Conservation (phyloP, 2,329 filamentous ascomycete genomes). For the Penicillium sp. region DNA sequence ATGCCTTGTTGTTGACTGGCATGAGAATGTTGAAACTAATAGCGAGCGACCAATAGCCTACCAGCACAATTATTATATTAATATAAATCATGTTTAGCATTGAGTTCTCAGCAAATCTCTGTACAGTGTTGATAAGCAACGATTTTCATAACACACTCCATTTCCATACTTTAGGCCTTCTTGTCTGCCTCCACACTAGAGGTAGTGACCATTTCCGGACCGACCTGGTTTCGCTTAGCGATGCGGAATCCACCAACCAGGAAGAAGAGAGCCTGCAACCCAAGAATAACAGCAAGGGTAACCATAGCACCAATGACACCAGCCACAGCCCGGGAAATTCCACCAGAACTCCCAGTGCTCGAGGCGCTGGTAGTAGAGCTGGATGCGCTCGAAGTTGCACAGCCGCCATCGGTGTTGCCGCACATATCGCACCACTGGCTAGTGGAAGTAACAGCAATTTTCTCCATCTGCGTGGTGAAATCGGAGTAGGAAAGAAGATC, state of each 20-base stretch:
- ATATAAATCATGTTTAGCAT: not conserved
- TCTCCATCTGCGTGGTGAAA: constrained; percentile 64
- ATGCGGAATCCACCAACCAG: constrained; percentile 59
- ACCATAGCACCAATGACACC: constrained; percentile 77
- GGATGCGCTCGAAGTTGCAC: constrained; percentile 48
- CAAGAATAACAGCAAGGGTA: constrained; percentile 64
- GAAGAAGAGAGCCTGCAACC: constrained; percentile 55
- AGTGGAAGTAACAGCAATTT: constrained; percentile 66
- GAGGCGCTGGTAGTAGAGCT: constrained; percentile 16
- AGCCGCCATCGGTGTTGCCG: constrained; percentile 69
- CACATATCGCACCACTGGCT: constrained; percentile 73
- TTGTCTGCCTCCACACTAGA: constrained; percentile 20
- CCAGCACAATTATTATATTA: not conserved
- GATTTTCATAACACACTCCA: not conserved
- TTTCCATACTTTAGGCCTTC: constrained; percentile 8
- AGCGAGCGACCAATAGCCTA: not conserved
- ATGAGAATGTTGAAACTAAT: not conserved
- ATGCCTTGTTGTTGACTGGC: not conserved
- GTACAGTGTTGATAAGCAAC: not conserved
- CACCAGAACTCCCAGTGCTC: constrained; percentile 31
- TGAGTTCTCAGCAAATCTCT: not conserved
- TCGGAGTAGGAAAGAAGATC: constrained; percentile 65
- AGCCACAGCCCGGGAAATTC: constrained; percentile 69
- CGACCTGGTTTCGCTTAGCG: constrained; percentile 51
- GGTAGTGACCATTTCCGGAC: constrained; percentile 8